A percentile compares a stretch with the other conserved stretches of the same genome.
Evolutionary conservation across 2,329 filamentous ascomycete species (phyloP).

Genomic region (Pseudopyrenochaeta lycopersici): DNA sequence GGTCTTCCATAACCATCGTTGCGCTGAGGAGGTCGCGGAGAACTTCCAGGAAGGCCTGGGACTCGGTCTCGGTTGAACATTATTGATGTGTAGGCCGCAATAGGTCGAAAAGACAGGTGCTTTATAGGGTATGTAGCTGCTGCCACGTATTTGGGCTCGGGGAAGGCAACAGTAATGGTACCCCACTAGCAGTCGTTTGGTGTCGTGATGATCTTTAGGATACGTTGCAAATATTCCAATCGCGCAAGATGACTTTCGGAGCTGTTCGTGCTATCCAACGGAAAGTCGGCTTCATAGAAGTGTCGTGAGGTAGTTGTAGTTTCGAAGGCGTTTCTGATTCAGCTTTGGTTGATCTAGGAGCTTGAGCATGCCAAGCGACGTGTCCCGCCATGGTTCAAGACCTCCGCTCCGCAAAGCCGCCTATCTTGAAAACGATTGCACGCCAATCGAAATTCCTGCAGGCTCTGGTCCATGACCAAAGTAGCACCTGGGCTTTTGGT

Average conservation of each 20-base stretch:
- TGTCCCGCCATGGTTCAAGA: constrained; percentile 6
- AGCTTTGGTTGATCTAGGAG: constrained; percentile 1
- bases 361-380: constrained; percentile 18
- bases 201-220: neutral
- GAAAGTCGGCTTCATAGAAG: neutral
- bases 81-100: neutral
- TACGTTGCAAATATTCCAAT: neutral
- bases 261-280: neutral
- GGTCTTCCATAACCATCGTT: constrained; percentile 54
- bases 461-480: too few species aligned
- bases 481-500: too few species aligned
- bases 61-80: constrained; percentile 68
- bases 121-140: neutral
- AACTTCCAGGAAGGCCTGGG: constrained; percentile 55
- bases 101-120: neutral
- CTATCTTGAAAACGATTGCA: neutral
- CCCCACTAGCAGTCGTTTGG: constrained; percentile 5
- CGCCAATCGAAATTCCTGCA: too few species aligned
- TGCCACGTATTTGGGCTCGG: constrained; percentile 20
- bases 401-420: neutral
- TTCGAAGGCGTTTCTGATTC: constrained; percentile 27
- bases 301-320: constrained; percentile 16
- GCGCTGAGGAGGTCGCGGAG: constrained; percentile 52
- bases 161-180: constrained; percentile 16
- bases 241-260: neutral